Base-by-base conservation (phyloP, 2,329 filamentous ascomycete genomes). In the Cladosporium cucumerinum region DNA sequence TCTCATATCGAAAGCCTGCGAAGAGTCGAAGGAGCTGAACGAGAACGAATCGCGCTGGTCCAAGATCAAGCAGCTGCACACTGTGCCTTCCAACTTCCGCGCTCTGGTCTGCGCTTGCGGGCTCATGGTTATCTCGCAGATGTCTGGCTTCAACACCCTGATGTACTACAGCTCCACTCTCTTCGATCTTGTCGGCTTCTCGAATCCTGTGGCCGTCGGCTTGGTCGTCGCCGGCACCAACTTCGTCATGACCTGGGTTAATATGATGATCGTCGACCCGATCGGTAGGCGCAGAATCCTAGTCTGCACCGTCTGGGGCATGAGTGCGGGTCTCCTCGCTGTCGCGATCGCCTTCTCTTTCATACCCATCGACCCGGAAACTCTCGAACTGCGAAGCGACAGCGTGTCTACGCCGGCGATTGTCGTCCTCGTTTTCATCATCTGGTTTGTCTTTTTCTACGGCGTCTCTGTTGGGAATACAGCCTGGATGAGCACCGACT, bases 251-350 rank as follows among this genome's bases (percentile, higher is more conserved):
- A 93, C 90, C 0, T 78, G 91, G n/a, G 79, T 87, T 59, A 92
- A 92, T 21, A 84, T 96, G 64, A 78, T 87, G 26, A 81, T 93
- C 25, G 92, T 96, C 68, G 93, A 96, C 77, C 87, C 84, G 25
- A 84, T 96, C 61, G 93, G 93, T 1, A 86, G 93, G 21, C 85
- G 93, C 46, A 85, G 88, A 28, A 91, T 95, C 51, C 82, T 94
- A 0, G 60, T 70, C 36, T 48, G 48, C 16, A 72, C 71, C n/a
- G 65, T 69, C 21, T 70, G 69, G 65, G 85, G 92, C 66, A 96
- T 96, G 92, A 82, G 86, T 0, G 57, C 85, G 1, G 90, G 90
- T 0, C 82, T 96, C 18, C 71, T 93, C 0, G 75, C 90, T 3
- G 90, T 90, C n/a, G 89, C 91, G 0, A 82, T 87, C 30, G 89